Conservation (phyloP, 305 asterid species). For the Fraxinus ornus region DNA sequence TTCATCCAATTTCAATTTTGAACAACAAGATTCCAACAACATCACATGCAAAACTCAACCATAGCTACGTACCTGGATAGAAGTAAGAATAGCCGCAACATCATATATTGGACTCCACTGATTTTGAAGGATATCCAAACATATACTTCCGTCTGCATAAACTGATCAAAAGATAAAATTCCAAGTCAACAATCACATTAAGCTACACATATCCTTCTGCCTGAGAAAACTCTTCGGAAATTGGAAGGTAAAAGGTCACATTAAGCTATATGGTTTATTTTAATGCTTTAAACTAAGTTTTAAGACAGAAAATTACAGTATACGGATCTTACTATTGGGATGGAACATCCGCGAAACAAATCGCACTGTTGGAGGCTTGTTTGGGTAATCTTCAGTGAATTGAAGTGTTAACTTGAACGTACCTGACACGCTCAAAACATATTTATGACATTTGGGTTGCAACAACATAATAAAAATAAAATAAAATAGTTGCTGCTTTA, state of each 20-base stretch:
- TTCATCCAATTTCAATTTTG: neutral
- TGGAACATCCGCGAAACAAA: constrained; percentile 72
- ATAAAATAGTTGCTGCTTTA: neutral
- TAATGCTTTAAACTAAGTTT: neutral
- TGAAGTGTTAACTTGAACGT: constrained; percentile 62
- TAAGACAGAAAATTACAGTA: neutral
- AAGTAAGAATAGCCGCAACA: constrained; percentile 72
- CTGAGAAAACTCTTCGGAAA: neutral
- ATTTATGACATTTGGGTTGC: constrained; percentile 11
- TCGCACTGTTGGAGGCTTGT: constrained; percentile 67
- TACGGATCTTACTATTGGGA: constrained; percentile 53
- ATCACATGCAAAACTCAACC: constrained; percentile 1
- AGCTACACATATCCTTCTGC: neutral
- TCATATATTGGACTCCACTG: constrained; percentile 84
- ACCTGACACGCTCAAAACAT: constrained; percentile 43
- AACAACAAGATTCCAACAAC: neutral
- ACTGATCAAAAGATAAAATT: constrained; percentile 40
- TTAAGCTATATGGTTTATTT: neutral
- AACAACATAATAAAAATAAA: constrained; percentile 8
- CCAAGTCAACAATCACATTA: constrained; percentile 8
- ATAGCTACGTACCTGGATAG: constrained; percentile 48
- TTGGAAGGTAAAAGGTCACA: neutral
- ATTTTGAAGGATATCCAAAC: constrained; percentile 75
- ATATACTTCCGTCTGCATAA: constrained; percentile 79
- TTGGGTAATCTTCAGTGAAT: constrained; percentile 59